These are phyloP conservation scores for Neofusicoccum kwambonambiense DNA, from an alignment of 2,329 filamentous ascomycete genomes.

Conservation along the genomic window DNA sequence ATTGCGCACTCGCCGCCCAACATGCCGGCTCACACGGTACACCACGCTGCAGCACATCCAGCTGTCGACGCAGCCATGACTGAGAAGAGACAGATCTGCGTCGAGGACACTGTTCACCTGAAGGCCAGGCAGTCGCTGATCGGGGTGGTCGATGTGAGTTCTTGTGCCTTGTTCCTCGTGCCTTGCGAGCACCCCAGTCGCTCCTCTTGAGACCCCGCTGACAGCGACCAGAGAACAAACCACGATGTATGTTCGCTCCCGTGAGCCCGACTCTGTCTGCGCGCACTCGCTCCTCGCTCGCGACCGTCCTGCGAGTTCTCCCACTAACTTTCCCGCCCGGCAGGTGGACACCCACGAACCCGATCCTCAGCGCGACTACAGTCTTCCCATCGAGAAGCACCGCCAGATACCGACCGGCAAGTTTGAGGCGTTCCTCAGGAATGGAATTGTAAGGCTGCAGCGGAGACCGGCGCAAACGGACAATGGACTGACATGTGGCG, in stretches of 20 bases:
- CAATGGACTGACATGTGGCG: not conserved
- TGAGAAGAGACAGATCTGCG: constrained; percentile 28
- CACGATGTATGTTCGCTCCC: constrained; percentile 27
- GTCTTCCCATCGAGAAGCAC: constrained; percentile 37
- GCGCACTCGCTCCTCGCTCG: not conserved
- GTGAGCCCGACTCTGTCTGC: not conserved
- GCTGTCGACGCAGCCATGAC: not conserved
- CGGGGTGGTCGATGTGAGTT: constrained; percentile 44
- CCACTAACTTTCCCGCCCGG: not conserved
- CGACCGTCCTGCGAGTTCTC: not conserved
- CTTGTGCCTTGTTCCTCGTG: not conserved
- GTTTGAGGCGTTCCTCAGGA: constrained; percentile 42
- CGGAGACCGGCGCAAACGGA: no score
- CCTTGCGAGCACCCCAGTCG: not conserved
- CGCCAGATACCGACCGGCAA: constrained; percentile 29
- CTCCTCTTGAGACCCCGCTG: constrained; percentile 12
- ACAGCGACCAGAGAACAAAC: constrained; percentile 31
- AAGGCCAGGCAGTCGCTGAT: constrained; percentile 39
- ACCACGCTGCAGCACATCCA: not conserved
- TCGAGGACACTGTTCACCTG: constrained; percentile 44
- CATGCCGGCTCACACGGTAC: constrained; percentile 7
- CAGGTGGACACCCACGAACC: constrained; percentile 48
- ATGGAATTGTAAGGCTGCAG: constrained; percentile 32
- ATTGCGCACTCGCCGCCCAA: not conserved
- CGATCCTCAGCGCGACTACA: constrained; percentile 41